Evolutionary conservation across 1,139 yeast species (phyloP), one percentile per base, ranked within the genome.

Genomic region (Arxiozyma bovina): DNA sequence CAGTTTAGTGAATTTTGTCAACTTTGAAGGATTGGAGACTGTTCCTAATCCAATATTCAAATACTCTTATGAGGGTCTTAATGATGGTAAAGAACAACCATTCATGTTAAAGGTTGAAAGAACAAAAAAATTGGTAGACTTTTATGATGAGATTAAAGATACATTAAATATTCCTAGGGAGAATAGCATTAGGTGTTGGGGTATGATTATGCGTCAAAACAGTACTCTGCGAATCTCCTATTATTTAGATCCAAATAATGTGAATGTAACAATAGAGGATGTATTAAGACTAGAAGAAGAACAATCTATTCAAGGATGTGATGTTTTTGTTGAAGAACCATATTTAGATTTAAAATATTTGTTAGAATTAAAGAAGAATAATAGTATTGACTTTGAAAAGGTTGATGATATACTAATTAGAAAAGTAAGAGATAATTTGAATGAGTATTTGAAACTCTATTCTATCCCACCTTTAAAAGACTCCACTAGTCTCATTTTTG

Each of bases 21-120:
- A 78, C 51, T 85, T 81, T 65, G 75, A 80, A 62, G 96, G 95
- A 0, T 86, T 87, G 67, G 98, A 91, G 67, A 67, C 86, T 50
- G 87, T 86, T 18, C 83, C 87, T 18, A 85, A 83, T 66, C 76
- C 78, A 9, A 61, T 63, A 20, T 60, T 65, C 17, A 58, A 74
- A 49, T 73, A 75, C 46, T 83, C 73, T 61, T 79, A 78, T 51
- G 77, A 80, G 42, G 76, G 74, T 1, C 68, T 81, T 34, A 75
- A 74, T 55, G 75, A 75, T 40, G 71, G 75, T 1, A 73, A 72
- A 4, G 77, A 83, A 9, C 77, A 75, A 55, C 87, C 95, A 0
- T 47, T 74, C 1, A 64, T 69, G 0, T 64, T 84, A 50, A 81
- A 79, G 63, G 76, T 86, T 3, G 75, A 80, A 61, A 87, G 84